These are phyloP conservation scores for Brachypodium distachyon DNA, from an alignment of 202 grass and related monocot genomes.

Conservation along the genomic window DNA sequence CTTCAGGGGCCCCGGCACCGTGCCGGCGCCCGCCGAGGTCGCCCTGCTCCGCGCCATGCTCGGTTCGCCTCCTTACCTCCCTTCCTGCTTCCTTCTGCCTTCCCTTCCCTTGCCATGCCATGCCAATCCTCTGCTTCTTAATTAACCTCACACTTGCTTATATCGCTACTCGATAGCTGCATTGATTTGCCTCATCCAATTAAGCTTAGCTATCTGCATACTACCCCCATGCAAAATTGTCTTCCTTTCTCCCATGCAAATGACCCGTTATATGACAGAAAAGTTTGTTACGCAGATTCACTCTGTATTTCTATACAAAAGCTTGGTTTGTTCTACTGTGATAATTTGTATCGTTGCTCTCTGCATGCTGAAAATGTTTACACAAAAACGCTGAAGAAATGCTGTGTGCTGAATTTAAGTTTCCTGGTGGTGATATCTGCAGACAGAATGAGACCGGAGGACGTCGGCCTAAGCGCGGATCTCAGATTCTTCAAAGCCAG, in stretches of 20 bases:
- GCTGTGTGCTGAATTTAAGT: neutral
- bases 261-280: no score
- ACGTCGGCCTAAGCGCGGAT: conserved; percentile 40
- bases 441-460: conserved; percentile 58
- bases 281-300: neutral
- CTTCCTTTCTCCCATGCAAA: no score
- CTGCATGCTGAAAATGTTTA: neutral
- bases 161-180: neutral
- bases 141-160: no score
- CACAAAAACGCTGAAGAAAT: neutral
- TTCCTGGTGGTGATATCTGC: neutral
- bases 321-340: neutral
- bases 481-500: conserved; percentile 34
- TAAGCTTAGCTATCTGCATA: no score
- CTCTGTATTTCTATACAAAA: no score
- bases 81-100: neutral
- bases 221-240: no score
- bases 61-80: conserved; percentile 21
- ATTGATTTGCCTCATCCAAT: neutral
- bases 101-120: no score
- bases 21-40: conserved; percentile 53
- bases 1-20: conserved; percentile 64
- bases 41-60: conserved; percentile 46
- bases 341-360: neutral
- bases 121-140: no score